Conservation (phyloP, 768 basidiomycete species). For the Lepiota venenata region DNA sequence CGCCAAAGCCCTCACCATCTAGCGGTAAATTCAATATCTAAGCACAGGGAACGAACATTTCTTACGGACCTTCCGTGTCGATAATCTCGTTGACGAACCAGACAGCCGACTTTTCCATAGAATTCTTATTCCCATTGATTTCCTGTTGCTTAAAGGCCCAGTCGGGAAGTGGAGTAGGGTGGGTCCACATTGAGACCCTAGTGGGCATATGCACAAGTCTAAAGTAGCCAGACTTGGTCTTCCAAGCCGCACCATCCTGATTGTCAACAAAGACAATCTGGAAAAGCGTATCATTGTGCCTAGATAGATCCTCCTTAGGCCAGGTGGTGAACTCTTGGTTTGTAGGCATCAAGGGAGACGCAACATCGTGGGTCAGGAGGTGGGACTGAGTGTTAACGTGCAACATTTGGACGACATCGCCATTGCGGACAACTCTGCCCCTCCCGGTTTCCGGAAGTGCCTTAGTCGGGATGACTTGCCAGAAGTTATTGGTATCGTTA, state of each 20-base stretch:
- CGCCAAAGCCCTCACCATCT: conserved; percentile 54
- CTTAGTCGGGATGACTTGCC: conserved; percentile 95
- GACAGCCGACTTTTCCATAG: conserved; percentile 72
- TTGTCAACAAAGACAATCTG: conserved; percentile 59
- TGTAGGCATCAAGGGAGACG: conserved; percentile 94
- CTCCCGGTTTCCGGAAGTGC: conserved; percentile 92
- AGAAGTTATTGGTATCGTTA: conserved; percentile 92
- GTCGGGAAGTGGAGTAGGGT: conserved; percentile 79
- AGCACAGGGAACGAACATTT: conserved; percentile 2
- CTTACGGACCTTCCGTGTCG: conserved; percentile 59
- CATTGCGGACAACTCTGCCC: conserved; percentile 87
- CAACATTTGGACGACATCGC: conserved; percentile 84
- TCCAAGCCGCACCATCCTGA: conserved; percentile 79
- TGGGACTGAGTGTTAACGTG: conserved; percentile 82
- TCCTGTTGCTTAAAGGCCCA: conserved; percentile 99
- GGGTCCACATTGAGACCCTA: conserved; percentile 93
- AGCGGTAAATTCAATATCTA: conserved; percentile 11
- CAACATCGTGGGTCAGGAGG: conserved; percentile 95
- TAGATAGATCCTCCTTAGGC: conserved; percentile 70
- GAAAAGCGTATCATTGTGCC: conserved; percentile 91
- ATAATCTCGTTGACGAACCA: conserved; percentile 92
- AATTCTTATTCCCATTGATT: conserved; percentile 95
- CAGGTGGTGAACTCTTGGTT: conserved; percentile 98
- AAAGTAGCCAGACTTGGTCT: conserved; percentile 93
- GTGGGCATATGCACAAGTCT: conserved; percentile 86